These are phyloP conservation scores for Choiromyces venosus DNA, from an alignment of 495 filamentous ascomycete genomes.

Conservation along the genomic window DNA sequence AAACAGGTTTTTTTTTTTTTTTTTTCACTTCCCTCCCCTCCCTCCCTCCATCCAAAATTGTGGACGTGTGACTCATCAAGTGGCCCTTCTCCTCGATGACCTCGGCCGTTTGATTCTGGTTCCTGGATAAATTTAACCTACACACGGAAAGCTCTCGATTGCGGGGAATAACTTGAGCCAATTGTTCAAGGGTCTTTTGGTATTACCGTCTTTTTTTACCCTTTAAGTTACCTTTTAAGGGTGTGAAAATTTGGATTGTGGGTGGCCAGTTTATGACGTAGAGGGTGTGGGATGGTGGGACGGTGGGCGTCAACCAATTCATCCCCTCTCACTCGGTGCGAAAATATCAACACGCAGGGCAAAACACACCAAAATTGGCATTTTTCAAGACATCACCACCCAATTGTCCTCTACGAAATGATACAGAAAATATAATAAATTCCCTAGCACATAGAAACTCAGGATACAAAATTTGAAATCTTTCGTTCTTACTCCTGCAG, in stretches of 20 bases:
- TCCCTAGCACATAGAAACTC: too few species aligned
- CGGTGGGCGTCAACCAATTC: constrained; percentile 13
- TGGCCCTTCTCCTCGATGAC: not conserved
- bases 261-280: constrained; percentile 15
- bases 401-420: too few species aligned
- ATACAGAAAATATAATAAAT: too few species aligned
- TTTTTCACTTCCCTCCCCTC: not conserved
- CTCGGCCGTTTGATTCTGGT: not conserved
- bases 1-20: not conserved
- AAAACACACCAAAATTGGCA: too few species aligned
- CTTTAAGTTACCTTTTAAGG: not conserved
- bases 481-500: too few species aligned
- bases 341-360: too few species aligned
- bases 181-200: not conserved
- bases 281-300: too few species aligned
- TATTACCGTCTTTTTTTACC: not conserved
- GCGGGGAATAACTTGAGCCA: too few species aligned
- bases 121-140: not conserved
- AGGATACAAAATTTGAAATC: too few species aligned
- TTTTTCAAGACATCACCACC: too few species aligned
- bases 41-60: too few species aligned
- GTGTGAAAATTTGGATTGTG: not conserved
- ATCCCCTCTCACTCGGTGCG: constrained; percentile 40
- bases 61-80: not conserved
- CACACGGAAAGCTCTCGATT: not conserved